These are phyloP conservation scores for Staphylotrichum longicolle DNA, from an alignment of 495 filamentous ascomycete species.

Conservation along the genomic window DNA sequence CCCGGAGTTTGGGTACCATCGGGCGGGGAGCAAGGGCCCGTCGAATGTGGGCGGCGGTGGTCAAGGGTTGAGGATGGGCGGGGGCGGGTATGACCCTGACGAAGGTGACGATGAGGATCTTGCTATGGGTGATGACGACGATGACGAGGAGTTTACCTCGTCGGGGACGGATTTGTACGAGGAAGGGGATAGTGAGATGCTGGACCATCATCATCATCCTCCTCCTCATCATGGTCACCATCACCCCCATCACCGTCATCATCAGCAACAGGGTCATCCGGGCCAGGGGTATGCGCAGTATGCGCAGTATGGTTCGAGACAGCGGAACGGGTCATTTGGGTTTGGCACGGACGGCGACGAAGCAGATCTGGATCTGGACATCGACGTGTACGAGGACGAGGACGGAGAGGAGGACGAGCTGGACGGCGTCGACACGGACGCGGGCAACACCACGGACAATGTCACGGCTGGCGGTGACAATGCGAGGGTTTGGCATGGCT, in stretches of 20 bases:
- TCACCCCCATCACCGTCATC: neutral
- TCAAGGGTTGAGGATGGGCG: constrained; percentile 13
- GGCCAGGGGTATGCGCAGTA: no score
- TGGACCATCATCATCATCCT: neutral
- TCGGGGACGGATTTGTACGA: constrained; percentile 6
- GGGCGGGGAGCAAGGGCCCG: constrained; percentile 22
- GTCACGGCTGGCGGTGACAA: no score
- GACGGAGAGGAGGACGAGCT: constrained; percentile 45
- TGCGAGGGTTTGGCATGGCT: constrained; percentile 11
- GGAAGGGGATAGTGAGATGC: constrained; percentile 19
- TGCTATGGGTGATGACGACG: constrained; percentile 7
- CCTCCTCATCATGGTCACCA: neutral
- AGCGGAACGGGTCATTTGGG: constrained; percentile 8
- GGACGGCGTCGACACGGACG: constrained; percentile 45
- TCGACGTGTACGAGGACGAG: constrained; percentile 54
- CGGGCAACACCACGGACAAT: constrained; percentile 38
- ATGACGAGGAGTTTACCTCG: constrained; percentile 10
- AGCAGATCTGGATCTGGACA: constrained; percentile 48
- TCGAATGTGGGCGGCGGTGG: neutral
- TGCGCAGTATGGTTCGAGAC: neutral
- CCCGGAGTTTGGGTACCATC: constrained; percentile 23
- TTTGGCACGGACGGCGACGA: constrained; percentile 32
- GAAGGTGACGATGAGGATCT: constrained; percentile 29
- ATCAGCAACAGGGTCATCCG: neutral
- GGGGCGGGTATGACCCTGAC: constrained; percentile 25